These are phyloP conservation scores for Nymphaea colorata DNA, from an alignment of 164 flowering plant genomes.

Conservation along the genomic window DNA sequence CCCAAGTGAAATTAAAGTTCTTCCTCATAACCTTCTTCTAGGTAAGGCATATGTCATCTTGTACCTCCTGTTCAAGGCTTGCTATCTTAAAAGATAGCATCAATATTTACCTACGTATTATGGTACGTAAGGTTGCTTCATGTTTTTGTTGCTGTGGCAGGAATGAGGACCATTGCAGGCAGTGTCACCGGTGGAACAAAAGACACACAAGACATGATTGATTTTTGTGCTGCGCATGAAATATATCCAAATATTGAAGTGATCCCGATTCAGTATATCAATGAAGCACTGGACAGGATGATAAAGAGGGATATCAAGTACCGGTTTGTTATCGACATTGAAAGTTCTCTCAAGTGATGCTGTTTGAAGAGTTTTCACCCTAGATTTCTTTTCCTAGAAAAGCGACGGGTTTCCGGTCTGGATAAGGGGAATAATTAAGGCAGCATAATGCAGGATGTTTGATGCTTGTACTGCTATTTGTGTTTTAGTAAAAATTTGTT, in stretches of 20 bases:
- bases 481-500: too few relatives aligned
- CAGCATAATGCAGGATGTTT: too few relatives aligned
- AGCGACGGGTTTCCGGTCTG: too few relatives aligned
- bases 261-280: constrained; percentile 60
- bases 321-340: constrained; percentile 78
- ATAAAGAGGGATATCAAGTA: constrained; percentile 71
- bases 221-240: constrained; percentile 64
- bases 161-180: constrained; percentile 50
- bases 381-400: too few relatives aligned
- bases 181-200: constrained; percentile 67
- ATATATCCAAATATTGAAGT: constrained; percentile 67
- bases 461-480: too few relatives aligned
- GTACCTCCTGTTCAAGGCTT: background rate
- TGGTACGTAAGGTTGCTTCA: background rate
- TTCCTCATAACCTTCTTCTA: constrained; percentile 46
- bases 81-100: background rate
- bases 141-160: constrained; percentile 22
- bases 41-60: constrained; percentile 23
- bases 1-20: constrained; percentile 66
- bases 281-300: constrained; percentile 80
- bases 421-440: too few relatives aligned
- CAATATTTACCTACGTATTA: background rate
- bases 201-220: constrained; percentile 71
- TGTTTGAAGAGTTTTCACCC: background rate
- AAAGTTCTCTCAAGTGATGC: constrained; percentile 49